Percentiles rank a stretch among this genome's conserved stretches.
Conservation (phyloP, 495 filamentous ascomycete species). For the Penicillium psychrofluorescens region DNA sequence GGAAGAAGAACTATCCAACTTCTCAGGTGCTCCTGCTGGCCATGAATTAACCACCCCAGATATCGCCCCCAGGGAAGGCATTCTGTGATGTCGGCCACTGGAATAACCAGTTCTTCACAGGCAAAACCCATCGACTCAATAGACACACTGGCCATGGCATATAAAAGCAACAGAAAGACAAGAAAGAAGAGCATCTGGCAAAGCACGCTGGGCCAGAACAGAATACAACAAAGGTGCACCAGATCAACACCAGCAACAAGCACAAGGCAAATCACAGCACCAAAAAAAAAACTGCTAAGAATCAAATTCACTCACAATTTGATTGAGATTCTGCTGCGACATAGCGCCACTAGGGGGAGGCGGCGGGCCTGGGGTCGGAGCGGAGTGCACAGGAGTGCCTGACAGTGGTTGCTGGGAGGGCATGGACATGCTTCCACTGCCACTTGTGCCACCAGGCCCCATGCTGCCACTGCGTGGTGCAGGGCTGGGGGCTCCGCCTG, state of each 20-base stretch:
- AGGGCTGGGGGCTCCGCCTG: slow-evolving; percentile 42
- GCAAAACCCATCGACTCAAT: no score
- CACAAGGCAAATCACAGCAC: not conserved
- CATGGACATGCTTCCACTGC: slow-evolving; percentile 41
- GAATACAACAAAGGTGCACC: not conserved
- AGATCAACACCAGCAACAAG: slow-evolving; percentile 1
- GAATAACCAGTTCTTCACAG: no score
- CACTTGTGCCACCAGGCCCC: slow-evolving; percentile 31
- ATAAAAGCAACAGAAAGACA: no score
- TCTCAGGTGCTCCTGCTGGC: no score
- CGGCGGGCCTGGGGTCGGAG: slow-evolving; percentile 32
- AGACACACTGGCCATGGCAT: no score
- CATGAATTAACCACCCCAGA: no score
- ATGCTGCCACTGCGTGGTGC: slow-evolving; percentile 45
- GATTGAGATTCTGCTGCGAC: slow-evolving; percentile 87
- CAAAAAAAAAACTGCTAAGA: no score
- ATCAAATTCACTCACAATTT: slow-evolving; percentile 63
- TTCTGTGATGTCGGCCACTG: no score
- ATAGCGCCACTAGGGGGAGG: slow-evolving; percentile 40
- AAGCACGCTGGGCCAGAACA: no score
- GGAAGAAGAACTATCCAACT: no score
- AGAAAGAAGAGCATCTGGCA: no score
- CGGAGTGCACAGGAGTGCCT: slow-evolving; percentile 27
- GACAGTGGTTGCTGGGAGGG: slow-evolving; percentile 42
- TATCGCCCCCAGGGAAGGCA: no score